phyloP scores from a whole-genome alignment of 768 basidiomycete genomes.

The Clathrus columnatus region DNA sequence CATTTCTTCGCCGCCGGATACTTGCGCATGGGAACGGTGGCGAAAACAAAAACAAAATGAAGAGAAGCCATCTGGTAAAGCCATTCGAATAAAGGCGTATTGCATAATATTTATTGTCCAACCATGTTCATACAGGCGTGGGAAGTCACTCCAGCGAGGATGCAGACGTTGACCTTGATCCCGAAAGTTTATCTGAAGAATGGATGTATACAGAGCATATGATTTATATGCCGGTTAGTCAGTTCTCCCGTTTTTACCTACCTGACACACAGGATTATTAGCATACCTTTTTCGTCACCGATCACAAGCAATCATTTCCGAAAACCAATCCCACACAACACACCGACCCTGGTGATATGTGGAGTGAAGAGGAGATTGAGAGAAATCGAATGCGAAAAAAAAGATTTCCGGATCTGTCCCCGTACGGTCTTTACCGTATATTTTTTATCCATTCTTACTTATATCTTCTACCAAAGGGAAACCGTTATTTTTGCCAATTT shows the following conservation, averaged over 20 bases:
- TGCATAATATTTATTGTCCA: no score
- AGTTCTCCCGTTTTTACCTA: background rate
- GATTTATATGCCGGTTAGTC: slow-evolving; percentile 37
- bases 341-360: slow-evolving; percentile 19
- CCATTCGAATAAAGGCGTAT: no score
- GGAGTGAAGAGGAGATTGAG: slow-evolving; percentile 32
- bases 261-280: slow-evolving; percentile 12
- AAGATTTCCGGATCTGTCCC: slow-evolving; percentile 37
- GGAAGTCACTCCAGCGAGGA: slow-evolving; percentile 21
- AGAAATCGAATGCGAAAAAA: slow-evolving; percentile 29
- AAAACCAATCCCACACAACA: slow-evolving; percentile 21
- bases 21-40: slow-evolving; percentile 26
- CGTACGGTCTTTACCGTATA: slow-evolving; percentile 20
- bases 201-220: slow-evolving; percentile 41
- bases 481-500: slow-evolving; percentile 44
- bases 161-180: slow-evolving; percentile 31
- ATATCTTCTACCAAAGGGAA: slow-evolving; percentile 22
- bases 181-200: slow-evolving; percentile 26
- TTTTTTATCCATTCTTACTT: background rate
- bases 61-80: slow-evolving; percentile 8
- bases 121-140: no score
- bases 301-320: slow-evolving; percentile 38
- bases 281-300: slow-evolving; percentile 42
- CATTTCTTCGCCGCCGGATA: slow-evolving; percentile 34
- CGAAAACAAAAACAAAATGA: slow-evolving; percentile 11